Conservation (phyloP, 148 eudicot species). For the Mesembryanthemum crystallinum region DNA sequence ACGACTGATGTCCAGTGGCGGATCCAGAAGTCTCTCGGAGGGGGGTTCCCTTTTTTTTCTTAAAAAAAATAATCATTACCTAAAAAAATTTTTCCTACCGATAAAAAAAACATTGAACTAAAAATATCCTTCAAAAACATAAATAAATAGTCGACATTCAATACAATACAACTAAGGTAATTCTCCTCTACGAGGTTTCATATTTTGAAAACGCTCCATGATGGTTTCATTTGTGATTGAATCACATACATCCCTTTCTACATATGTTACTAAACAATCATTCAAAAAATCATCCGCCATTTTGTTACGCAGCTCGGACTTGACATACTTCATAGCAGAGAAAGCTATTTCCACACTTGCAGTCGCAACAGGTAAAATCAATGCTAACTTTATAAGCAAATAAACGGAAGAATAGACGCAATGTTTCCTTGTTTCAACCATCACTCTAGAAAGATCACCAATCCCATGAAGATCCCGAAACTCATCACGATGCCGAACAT, state of each 20-base stretch:
- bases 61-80: no score
- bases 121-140: no score
- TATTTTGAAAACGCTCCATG: not conserved
- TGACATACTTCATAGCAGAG: not conserved
- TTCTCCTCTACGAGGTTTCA: not conserved
- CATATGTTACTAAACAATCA: not conserved
- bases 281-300: not conserved
- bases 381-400: constrained; percentile 1
- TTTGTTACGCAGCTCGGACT: not conserved
- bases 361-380: constrained; percentile 2
- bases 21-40: no score
- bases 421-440: not conserved
- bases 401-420: not conserved
- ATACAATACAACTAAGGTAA: not conserved
- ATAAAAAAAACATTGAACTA: no score
- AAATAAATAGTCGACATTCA: no score
- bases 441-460: no score
- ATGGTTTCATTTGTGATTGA: not conserved
- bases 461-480: no score
- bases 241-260: not conserved
- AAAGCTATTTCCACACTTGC: constrained; percentile 11
- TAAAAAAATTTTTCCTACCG: no score
- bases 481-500: no score
- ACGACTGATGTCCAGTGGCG: no score
- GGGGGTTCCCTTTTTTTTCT: no score